Base-by-base conservation (phyloP, 106 monocot species). In the Gastrodia elata region DNA sequence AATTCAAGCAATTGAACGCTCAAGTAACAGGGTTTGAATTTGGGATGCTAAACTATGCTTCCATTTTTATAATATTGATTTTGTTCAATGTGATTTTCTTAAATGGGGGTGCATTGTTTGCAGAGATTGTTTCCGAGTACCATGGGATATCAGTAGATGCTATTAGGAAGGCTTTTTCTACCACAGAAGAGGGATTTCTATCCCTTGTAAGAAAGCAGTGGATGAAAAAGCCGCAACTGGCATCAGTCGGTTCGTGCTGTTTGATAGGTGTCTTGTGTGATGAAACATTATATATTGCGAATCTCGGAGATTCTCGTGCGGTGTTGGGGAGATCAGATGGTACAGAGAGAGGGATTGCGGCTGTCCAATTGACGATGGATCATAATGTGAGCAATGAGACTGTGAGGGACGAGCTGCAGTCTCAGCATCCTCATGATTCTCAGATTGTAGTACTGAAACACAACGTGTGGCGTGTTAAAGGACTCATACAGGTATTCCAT, bases 401-500 rank as follows among this genome's bases (percentile, higher is more conserved):
- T 39, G 72, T 81, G 28, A 81, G 81, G 41, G 39, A 81, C 30
- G 81, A 81, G 72, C 44, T 81, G 35, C 22, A 34, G 36, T 64
- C 76, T 3, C 26, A 48, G 76, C 81, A 81, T 57, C 81, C 81
- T 61, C 76, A 81, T 72, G 81, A 81, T 76, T 65, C 81, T 30
- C 65, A 78, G 9, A 67, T 78, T 48, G 78, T 78, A 10, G 72
- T 78, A 65, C 36, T 78, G 78, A 78, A 76, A 71, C 81, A 81
- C 67, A 81, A 81, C 67, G 76, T 81, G 2, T 81, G 81, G 81
- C 81, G 81, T 8, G 81, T 81, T 4, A 81, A 81, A 76, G 81
- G 81, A 38, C 27, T 81, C 34, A 81, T 81, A n/a, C 81, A 81
- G 81, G 81, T 81, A 76, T 67, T 32, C 43, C 8, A 15, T 44